Conservation (phyloP, 495 filamentous ascomycete species). For the Glarea lozoyensis region DNA sequence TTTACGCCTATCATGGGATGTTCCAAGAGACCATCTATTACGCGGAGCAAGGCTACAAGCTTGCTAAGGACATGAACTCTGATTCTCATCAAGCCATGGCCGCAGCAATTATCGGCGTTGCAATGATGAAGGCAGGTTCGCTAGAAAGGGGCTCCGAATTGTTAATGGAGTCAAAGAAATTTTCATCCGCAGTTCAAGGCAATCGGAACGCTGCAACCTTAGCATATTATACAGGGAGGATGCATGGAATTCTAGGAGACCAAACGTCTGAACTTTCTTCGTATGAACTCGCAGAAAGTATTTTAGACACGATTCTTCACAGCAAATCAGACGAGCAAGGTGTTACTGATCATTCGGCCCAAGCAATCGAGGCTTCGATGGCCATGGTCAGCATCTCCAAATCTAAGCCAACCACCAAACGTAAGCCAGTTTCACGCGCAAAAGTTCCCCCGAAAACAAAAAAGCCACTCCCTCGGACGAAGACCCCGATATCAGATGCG, state of each 20-base stretch:
- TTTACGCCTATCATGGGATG: conserved; percentile 77
- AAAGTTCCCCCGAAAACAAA: conserved; percentile 17
- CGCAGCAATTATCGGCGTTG: conserved; percentile 50
- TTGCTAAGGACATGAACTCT: conserved; percentile 60
- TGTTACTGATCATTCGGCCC: too few relatives aligned
- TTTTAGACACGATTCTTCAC: not conserved
- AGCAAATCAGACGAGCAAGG: not conserved
- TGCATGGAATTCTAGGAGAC: conserved; percentile 35
- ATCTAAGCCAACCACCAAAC: conserved; percentile 13
- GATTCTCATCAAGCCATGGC: conserved; percentile 45
- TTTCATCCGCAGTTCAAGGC: conserved; percentile 29
- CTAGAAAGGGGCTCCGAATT: conserved; percentile 51
- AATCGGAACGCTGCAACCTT: conserved; percentile 27
- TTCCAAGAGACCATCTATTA: conserved; percentile 89
- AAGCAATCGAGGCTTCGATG: conserved; percentile 39
- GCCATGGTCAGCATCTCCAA: conserved; percentile 26
- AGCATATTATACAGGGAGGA: conserved; percentile 31
- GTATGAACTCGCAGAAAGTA: conserved; percentile 19
- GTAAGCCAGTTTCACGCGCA: conserved; percentile 15
- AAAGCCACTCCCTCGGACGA: conserved; percentile 12
- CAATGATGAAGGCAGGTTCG: conserved; percentile 56
- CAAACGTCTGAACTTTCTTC: conserved; percentile 24
- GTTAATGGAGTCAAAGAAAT: conserved; percentile 39
- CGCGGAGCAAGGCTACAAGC: conserved; percentile 70
- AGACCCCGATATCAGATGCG: conserved; percentile 21